Percentiles rank a stretch among this genome's conserved stretches.
These are phyloP conservation scores for Dryas integrifolia DNA, from an alignment of 331 rosid species.

Conservation along the genomic window DNA sequence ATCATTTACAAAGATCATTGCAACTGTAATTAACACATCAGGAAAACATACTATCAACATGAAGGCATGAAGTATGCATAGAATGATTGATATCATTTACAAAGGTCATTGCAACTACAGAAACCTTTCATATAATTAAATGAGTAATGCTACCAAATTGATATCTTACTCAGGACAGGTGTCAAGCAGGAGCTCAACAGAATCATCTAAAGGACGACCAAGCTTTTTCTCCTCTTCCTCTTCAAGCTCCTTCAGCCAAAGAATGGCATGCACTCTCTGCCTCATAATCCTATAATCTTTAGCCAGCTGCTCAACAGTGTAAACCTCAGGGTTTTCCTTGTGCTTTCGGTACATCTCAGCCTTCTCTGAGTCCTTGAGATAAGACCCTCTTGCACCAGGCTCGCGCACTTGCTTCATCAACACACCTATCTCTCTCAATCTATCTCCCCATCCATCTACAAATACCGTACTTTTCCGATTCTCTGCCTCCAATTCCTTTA, in stretches of 20 bases:
- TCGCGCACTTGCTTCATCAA: slow-evolving; percentile 69
- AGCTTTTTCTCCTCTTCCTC: slow-evolving; percentile 83
- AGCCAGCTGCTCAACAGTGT: slow-evolving; percentile 76
- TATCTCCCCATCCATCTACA: slow-evolving; percentile 54
- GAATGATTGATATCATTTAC: background rate
- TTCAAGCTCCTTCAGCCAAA: slow-evolving; percentile 85
- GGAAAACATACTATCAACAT: background rate
- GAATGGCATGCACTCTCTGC: slow-evolving; percentile 96
- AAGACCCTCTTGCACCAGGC: slow-evolving; percentile 89
- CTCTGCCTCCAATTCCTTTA: slow-evolving; percentile 53
- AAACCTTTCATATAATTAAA: background rate
- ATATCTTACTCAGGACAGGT: slow-evolving; percentile 67
- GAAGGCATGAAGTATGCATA: background rate
- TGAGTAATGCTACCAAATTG: background rate
- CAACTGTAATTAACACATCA: background rate
- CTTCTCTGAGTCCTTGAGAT: slow-evolving; percentile 84
- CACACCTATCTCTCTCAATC: slow-evolving; percentile 49
- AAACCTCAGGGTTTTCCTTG: slow-evolving; percentile 66
- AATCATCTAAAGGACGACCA: slow-evolving; percentile 82
- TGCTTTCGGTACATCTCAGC: slow-evolving; percentile 77
- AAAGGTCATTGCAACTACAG: background rate
- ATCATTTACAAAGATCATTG: background rate
- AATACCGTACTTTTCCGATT: slow-evolving; percentile 40
- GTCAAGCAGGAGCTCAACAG: slow-evolving; percentile 83
- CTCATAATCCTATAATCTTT: slow-evolving; percentile 89